Base-by-base conservation (phyloP, 2,329 filamentous ascomycete species). In the Ophiostoma himal-ulmi region DNA sequence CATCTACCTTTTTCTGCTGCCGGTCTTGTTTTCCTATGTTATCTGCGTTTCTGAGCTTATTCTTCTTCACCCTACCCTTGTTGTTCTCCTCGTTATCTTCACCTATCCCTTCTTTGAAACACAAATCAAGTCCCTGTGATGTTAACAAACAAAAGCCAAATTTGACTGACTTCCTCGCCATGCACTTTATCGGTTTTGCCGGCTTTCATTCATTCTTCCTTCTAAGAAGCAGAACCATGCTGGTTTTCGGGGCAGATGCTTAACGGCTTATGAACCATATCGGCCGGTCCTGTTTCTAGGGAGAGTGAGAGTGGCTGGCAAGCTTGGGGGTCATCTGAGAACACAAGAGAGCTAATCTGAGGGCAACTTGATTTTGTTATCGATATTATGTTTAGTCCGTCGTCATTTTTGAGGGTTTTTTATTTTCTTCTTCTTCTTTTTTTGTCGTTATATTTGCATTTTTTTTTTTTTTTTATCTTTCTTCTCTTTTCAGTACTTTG, bases 121-220 rank as follows among this genome's bases (percentile, higher is more conserved):
- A 65, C 62, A 65, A 39, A 64, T 17, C 62, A 65, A 65, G 62
- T 65, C 62, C 72, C 72, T 5, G 39, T 73, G 72, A 73, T 73
- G 72, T 52, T 68, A 70, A 70, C 30, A 68, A 70, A 62, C 72
- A 73, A 73, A 73, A 73, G 72, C 72, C 72, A 73, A 73, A 73
- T 72, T 73, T 73, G 72, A 73, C 72, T 70, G 54, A 65, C 62
- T 26, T 8, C 62, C 62, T 65, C 36, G 62, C 62, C 62, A 39
- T 39, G 36, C 62, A 65, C 62, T 65, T 39, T 22, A 11, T 39
- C 34, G 41, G 36, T 39, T 65, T 64, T 64, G 60, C 22, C 60
- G 2, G 60, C 17, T 64, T 20, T 6, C 67, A 8, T 26, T 14
- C n/a, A 30, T 26, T 22, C 52, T n/a, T 10, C 36, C 17, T 48